Percentiles rank a stretch among this genome's conserved stretches.
These are phyloP conservation scores for Fonsecaea erecta DNA, from an alignment of 2,329 filamentous ascomycete species.

Conservation along the genomic window DNA sequence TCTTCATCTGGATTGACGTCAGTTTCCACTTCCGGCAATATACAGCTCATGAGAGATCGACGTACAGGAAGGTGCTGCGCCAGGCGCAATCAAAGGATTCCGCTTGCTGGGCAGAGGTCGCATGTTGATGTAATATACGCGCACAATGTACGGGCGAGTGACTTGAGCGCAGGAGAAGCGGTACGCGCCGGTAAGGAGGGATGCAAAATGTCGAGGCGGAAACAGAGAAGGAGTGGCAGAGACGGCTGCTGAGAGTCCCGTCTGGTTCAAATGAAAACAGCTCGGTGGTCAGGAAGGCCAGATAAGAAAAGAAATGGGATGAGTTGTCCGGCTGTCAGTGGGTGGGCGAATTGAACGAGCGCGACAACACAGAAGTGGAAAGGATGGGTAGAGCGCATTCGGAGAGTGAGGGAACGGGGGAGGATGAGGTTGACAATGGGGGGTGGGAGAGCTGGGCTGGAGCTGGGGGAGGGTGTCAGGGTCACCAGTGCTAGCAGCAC, in stretches of 20 bases:
- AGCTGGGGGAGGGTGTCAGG: background rate
- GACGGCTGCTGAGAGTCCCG: background rate
- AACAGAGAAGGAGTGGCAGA: background rate
- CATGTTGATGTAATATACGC: conserved; percentile 41
- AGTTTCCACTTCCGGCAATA: conserved; percentile 14
- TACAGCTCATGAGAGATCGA: conserved; percentile 23
- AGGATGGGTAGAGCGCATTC: conserved; percentile 20
- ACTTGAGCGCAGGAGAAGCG: background rate
- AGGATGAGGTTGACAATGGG: background rate
- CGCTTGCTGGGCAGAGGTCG: conserved; percentile 52
- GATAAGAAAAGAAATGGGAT: conserved; percentile 13
- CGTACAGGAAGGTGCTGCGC: conserved; percentile 53
- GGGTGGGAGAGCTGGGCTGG: conserved; percentile 3
- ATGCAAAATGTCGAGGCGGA: background rate
- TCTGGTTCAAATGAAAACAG: background rate
- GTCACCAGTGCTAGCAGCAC: background rate
- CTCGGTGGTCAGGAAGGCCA: background rate
- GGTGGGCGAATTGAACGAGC: conserved; percentile 16
- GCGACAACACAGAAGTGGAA: conserved; percentile 26
- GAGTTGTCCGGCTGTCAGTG: conserved; percentile 20
- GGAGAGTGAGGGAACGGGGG: conserved; percentile 14
- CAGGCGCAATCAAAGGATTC: conserved; percentile 53
- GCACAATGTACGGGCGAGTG: background rate
- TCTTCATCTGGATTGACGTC: conserved; percentile 62
- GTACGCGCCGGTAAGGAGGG: background rate